These are phyloP conservation scores for Fonsecaea monophora DNA, from an alignment of 2,329 filamentous ascomycete genomes.

Conservation along the genomic window DNA sequence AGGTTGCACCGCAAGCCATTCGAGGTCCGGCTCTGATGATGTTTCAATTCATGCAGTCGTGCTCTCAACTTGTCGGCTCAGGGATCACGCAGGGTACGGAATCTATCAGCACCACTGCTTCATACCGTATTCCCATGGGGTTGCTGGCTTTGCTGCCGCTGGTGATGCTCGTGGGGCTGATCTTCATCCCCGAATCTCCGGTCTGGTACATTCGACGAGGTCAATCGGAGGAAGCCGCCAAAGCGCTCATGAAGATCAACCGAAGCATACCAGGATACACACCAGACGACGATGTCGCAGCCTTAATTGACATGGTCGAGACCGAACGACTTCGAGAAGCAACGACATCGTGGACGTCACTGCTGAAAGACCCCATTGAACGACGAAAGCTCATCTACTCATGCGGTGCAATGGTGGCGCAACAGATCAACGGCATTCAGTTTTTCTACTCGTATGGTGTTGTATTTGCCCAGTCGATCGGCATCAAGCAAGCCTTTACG, in stretches of 20 bases:
- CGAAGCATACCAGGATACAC: constrained; percentile 14
- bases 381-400: constrained; percentile 53
- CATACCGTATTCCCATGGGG: constrained; percentile 44
- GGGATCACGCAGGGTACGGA: constrained; percentile 44
- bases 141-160: constrained; percentile 41
- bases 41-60: constrained; percentile 45
- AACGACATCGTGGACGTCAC: constrained; percentile 48
- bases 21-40: constrained; percentile 43
- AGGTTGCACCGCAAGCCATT: constrained; percentile 42
- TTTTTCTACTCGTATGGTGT: constrained; percentile 28
- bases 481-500: constrained; percentile 24
- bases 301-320: constrained; percentile 13
- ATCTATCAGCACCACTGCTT: constrained; percentile 37
- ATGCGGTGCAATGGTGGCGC: constrained; percentile 23
- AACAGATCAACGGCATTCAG: constrained; percentile 31
- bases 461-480: constrained; percentile 29
- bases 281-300: constrained; percentile 1
- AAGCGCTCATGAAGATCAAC: constrained; percentile 47
- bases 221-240: constrained; percentile 42
- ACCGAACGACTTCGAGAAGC: constrained; percentile 17
- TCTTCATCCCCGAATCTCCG: constrained; percentile 43
- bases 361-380: constrained; percentile 55
- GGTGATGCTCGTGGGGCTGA: constrained; percentile 40
- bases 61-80: constrained; percentile 43
- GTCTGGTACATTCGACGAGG: constrained; percentile 47